Evolutionary conservation across 805 yeast species (phyloP).

Genomic region (Sugiyamaella lignohabitans): DNA sequence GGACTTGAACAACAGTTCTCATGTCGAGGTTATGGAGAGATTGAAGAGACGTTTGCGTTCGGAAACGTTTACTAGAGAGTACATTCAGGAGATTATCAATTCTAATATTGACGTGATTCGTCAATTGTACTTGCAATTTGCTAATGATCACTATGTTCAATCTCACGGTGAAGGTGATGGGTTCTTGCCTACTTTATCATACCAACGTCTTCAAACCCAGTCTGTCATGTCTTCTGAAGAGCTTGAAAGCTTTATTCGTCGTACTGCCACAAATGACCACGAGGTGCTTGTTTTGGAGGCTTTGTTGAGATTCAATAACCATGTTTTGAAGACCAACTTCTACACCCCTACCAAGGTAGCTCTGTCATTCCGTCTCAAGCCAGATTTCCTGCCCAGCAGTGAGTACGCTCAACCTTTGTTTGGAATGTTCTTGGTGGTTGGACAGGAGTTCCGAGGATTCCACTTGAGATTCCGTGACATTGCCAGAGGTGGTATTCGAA

Average conservation of each 20-base stretch:
- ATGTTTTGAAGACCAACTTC: constrained; percentile 88
- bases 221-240: constrained; percentile 71
- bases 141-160: constrained; percentile 79
- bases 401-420: constrained; percentile 92
- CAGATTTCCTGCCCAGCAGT: constrained; percentile 70
- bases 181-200: constrained; percentile 59
- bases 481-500: constrained; percentile 97
- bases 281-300: constrained; percentile 77
- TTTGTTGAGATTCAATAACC: constrained; percentile 73
- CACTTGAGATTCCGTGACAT: constrained; percentile 95
- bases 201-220: constrained; percentile 73
- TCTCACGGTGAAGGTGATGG: constrained; percentile 33
- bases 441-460: constrained; percentile 95
- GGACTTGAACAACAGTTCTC: constrained; percentile 55
- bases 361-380: constrained; percentile 82
- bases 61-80: constrained; percentile 86
- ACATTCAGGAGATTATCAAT: constrained; percentile 69
- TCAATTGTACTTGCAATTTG: constrained; percentile 83
- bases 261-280: constrained; percentile 69
- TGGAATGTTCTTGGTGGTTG: constrained; percentile 94
- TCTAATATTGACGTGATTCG: constrained; percentile 65
- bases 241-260: constrained; percentile 58
- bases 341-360: constrained; percentile 93
- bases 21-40: constrained; percentile 68
- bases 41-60: constrained; percentile 85